Evolutionary conservation across 345 rosid species (phyloP).

Genomic region (Microcos paniculata): DNA sequence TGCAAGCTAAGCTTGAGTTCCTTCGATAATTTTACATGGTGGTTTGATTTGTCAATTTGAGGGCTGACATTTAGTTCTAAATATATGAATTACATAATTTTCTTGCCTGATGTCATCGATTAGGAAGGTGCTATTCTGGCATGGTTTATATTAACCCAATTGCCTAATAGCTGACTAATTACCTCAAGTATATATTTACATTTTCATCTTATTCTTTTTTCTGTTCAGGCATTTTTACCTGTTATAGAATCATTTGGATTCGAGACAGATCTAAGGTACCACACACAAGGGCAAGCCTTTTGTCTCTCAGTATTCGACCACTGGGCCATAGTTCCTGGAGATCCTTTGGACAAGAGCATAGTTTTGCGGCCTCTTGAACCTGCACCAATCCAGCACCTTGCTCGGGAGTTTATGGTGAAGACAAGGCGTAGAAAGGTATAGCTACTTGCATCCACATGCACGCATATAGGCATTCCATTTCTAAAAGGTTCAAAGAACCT

Average conservation of each 20-base stretch:
- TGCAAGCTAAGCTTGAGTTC: constrained; percentile 8
- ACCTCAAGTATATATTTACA: neutral
- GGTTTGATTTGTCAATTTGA: neutral
- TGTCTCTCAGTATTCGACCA: constrained; percentile 64
- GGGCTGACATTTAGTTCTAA: neutral
- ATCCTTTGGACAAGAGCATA: constrained; percentile 74
- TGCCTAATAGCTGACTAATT: neutral
- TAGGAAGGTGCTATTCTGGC: neutral
- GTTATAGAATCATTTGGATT: constrained; percentile 79
- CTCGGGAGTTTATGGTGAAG: constrained; percentile 84
- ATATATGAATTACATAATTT: neutral
- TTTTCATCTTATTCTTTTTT: neutral
- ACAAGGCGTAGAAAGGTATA: constrained; percentile 73
- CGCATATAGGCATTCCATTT: neutral
- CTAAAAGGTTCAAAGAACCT: neutral
- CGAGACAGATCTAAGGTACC: constrained; percentile 80
- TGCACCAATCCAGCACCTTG: constrained; percentile 80
- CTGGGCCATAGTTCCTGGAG: constrained; percentile 82
- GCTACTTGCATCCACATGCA: neutral
- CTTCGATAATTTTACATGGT: neutral
- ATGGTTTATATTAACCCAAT: neutral
- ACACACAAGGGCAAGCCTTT: constrained; percentile 78
- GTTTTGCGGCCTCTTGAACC: constrained; percentile 78
- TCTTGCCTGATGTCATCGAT: neutral
- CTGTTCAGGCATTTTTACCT: constrained; percentile 66